Evolutionary conservation across 139 green algal genomes (phyloP).

Genomic region (Dunaliella primolecta): DNA sequence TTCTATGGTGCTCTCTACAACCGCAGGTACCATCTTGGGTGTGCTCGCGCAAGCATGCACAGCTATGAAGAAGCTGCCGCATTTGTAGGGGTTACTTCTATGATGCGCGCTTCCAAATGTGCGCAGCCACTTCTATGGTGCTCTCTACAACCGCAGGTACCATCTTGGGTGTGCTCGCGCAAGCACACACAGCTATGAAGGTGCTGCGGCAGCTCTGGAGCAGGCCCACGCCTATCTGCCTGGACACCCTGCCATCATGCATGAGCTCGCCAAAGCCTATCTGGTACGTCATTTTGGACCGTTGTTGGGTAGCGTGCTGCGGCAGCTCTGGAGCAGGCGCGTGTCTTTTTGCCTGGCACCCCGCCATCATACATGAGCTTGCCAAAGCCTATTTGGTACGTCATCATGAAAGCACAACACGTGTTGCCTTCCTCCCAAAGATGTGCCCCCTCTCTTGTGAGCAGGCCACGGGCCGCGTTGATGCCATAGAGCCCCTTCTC

Average conservation of each 20-base stretch:
- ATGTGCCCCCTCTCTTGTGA: not conserved
- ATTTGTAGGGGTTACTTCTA: no score
- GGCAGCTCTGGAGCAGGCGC: not conserved
- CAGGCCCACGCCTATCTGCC: constrained; percentile 18
- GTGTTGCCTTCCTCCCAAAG: not conserved
- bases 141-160: no score
- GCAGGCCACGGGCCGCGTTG: not conserved
- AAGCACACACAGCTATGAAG: not conserved
- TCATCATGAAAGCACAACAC: not conserved
- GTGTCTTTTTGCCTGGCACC: not conserved
- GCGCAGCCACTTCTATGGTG: no score
- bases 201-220: constrained; percentile 23
- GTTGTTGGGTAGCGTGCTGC: not conserved
- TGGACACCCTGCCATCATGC: constrained; percentile 27
- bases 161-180: constrained; percentile 33
- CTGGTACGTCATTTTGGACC: constrained; percentile 18
- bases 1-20: no score
- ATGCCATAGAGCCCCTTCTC: not conserved
- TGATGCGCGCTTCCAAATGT: no score
- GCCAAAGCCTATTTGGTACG: constrained; percentile 37
- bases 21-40: constrained; percentile 45
- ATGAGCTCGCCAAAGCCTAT: constrained; percentile 39
- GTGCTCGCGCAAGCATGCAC: constrained; percentile 8
- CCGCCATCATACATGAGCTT: constrained; percentile 33
- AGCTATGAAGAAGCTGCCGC: not conserved